phyloP scores from a whole-genome alignment of 176 grass and related monocot species.

The Phoenix dactylifera region DNA sequence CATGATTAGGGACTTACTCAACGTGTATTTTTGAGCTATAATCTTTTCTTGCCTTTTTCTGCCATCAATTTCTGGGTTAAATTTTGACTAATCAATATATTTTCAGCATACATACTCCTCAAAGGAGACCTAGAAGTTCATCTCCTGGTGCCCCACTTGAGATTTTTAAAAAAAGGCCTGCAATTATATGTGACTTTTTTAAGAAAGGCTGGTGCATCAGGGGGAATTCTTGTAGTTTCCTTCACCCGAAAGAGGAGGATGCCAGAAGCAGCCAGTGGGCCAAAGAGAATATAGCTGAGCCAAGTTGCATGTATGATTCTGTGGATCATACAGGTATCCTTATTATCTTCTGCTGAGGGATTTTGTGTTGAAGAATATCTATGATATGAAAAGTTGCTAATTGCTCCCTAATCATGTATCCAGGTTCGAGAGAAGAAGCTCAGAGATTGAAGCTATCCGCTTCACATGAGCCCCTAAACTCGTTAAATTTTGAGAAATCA shows the following conservation, averaged over 20 bases:
- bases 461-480: constrained; percentile 15
- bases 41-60: no score
- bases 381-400: constrained; percentile 20
- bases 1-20: no score
- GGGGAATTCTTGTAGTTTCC: constrained; percentile 40
- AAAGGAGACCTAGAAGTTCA: constrained; percentile 31
- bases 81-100: constrained; percentile 1
- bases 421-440: constrained; percentile 33
- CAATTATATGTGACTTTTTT: constrained; percentile 34
- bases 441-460: constrained; percentile 17
- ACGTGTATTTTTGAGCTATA: no score
- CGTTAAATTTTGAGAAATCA: constrained; percentile 10
- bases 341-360: background rate
- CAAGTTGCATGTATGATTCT: constrained; percentile 21
- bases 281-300: constrained; percentile 21
- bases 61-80: background rate
- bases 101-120: constrained; percentile 18
- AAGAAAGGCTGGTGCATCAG: constrained; percentile 40
- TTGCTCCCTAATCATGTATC: constrained; percentile 20
- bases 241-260: constrained; percentile 34
- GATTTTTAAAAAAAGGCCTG: constrained; percentile 18
- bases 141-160: constrained; percentile 27
- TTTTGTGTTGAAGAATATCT: constrained; percentile 15
- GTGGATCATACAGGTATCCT: constrained; percentile 27
- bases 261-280: constrained; percentile 13